These are phyloP conservation scores for Ganoderma sinense DNA, from an alignment of 1,284 basidiomycete species.

Conservation along the genomic window DNA sequence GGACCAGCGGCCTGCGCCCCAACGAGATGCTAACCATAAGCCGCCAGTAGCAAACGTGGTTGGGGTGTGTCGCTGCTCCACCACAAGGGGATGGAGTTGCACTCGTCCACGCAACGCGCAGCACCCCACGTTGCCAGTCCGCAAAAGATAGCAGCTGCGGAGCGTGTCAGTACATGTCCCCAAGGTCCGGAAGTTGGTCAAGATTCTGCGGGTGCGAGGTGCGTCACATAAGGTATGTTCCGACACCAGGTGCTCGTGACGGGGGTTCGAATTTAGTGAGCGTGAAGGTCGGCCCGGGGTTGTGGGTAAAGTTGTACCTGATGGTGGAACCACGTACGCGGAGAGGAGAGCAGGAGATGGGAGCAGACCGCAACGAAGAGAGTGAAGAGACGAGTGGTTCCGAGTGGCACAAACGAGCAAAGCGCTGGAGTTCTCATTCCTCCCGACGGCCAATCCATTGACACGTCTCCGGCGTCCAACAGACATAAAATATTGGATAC, in stretches of 20 bases:
- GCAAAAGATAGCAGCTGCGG: constrained; percentile 53
- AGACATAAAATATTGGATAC: too few relatives aligned
- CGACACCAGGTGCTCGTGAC: constrained; percentile 96
- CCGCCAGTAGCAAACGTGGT: constrained; percentile 57
- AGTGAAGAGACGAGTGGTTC: constrained; percentile 79
- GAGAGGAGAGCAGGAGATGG: too few relatives aligned
- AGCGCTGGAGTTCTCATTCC: too few relatives aligned
- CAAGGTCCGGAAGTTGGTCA: constrained; percentile 86
- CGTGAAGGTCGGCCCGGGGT: constrained; percentile 93
- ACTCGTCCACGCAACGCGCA: constrained; percentile 30
- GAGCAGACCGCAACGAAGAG: constrained; percentile 55
- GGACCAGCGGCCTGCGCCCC: constrained; percentile 79
- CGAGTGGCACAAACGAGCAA: too few relatives aligned
- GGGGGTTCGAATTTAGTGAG: constrained; percentile 88
- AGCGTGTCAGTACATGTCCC: constrained; percentile 89
- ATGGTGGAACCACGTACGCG: constrained; percentile 49
- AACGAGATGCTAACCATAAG: constrained; percentile 68
- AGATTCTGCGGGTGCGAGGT: constrained; percentile 94
- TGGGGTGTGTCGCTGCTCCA: constrained; percentile 60
- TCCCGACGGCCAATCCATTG: too few relatives aligned
- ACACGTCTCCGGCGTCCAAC: too few relatives aligned
- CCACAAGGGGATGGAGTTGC: constrained; percentile 56
- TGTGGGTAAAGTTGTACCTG: constrained; percentile 85
- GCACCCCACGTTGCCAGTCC: constrained; percentile 38
- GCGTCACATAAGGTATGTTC: constrained; percentile 87